These are phyloP conservation scores for Cyphellophora attinorum DNA, from an alignment of 2,329 filamentous ascomycete genomes.

Conservation along the genomic window DNA sequence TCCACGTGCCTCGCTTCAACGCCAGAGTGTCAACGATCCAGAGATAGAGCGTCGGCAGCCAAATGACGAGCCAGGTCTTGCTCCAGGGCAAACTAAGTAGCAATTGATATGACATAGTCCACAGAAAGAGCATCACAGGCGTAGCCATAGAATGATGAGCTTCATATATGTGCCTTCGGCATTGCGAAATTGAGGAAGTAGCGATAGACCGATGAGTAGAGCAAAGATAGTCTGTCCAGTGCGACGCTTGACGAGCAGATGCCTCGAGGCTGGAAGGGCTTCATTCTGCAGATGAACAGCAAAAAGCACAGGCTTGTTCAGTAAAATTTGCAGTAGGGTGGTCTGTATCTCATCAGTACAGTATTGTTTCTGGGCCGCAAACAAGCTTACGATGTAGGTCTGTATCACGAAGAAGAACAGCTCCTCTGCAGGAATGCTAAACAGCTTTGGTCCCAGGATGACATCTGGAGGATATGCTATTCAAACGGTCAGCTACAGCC, in stretches of 20 bases:
- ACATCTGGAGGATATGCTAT: conserved; percentile 55
- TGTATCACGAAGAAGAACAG: conserved; percentile 71
- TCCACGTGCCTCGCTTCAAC: conserved; percentile 60
- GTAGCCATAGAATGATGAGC: conserved; percentile 59
- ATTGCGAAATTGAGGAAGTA: conserved; percentile 32
- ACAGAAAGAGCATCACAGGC: conserved; percentile 56
- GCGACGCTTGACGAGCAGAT: conserved; percentile 32
- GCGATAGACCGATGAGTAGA: conserved; percentile 18
- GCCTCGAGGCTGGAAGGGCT: conserved; percentile 17
- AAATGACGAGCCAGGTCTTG: conserved; percentile 51
- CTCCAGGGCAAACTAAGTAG: conserved; percentile 49
- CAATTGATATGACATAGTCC: conserved; percentile 55
- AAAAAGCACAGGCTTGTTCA: conserved; percentile 55
- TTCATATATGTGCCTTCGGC: conserved; percentile 55
- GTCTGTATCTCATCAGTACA: conserved; percentile 31
- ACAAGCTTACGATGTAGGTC: conserved; percentile 48
- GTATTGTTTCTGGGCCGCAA: not conserved
- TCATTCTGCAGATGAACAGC: conserved; percentile 41
- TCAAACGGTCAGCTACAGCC: conserved; percentile 1
- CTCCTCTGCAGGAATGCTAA: conserved; percentile 61
- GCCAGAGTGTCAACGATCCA: conserved; percentile 65
- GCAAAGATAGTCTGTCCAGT: conserved; percentile 43
- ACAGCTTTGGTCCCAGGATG: conserved; percentile 53
- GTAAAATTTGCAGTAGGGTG: conserved; percentile 55
- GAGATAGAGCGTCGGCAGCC: conserved; percentile 57